Evolutionary conservation across 768 basidiomycete species (phyloP), one percentile per base, ranked within the genome.

Genomic region (Artomyces pyxidatus): DNA sequence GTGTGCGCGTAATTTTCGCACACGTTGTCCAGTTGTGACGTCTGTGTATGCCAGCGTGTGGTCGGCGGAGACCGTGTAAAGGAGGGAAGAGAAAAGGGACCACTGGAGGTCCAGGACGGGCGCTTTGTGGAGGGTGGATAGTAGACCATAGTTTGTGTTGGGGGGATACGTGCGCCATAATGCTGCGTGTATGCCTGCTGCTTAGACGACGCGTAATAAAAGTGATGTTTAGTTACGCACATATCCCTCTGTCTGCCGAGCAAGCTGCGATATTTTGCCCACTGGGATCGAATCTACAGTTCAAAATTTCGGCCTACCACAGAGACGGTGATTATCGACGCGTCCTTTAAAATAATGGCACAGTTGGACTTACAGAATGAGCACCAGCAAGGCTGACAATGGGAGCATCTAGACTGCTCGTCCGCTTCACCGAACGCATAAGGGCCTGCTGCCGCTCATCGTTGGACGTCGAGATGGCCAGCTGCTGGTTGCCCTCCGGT

Each of bases 221-320:
- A 44, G 22, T 48, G 35, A 8, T 11, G 2, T 12, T 17, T n/a
- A 42, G 17, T 26, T 4, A 80, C 90, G 65, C 59, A 90, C 93
- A 95, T 54, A 98, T 83, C 54, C 83, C 83, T 59, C 89, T 74
- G 68, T 99, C 95, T 2, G 86, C 77, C 12, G 90, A 93, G 61
- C 86, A 90, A 8, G 92, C 92, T 35, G 95, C 96, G 50, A 98
- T 81, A 56, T 88, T 89, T 64, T 94, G 85, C 4, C 96, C 96
- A 2, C 86, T 86, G 12, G 93, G 91, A 60, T 95, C 91, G 63
- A 98, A 98, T 57, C 90, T 78, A 70, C 92, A 90, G 57, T 88
- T 88, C 54, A 94, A 55, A 53, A 97, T 89, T 70, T 99, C 96
- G 7, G 74, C 83, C 85, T 87, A 37, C 1, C 45, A 53, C 52